Percentiles rank a stretch among this genome's conserved stretches.
These are phyloP conservation scores for Novymonas esmeraldas DNA, from an alignment of 208 protist species.

Conservation along the genomic window DNA sequence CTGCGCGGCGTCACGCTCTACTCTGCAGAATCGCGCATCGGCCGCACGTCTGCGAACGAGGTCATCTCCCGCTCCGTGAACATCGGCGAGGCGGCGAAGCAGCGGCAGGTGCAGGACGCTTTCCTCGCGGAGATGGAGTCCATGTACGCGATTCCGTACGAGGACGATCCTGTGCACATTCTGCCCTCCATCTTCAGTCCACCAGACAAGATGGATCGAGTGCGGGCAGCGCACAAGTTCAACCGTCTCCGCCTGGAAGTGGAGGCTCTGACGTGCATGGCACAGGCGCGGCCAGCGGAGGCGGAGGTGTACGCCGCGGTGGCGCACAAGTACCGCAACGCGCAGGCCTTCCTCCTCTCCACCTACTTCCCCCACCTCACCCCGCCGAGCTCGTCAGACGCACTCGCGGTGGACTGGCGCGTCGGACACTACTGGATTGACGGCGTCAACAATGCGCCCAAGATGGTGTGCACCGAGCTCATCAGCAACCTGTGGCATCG, in stretches of 20 bases:
- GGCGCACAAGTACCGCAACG: conserved; percentile 39
- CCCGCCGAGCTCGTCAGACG: neutral
- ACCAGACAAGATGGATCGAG: conserved; percentile 89
- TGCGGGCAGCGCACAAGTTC: conserved; percentile 74
- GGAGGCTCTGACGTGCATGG: conserved; percentile 34
- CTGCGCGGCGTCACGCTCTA: conserved; percentile 74
- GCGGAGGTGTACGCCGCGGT: conserved; percentile 20
- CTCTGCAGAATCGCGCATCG: conserved; percentile 63
- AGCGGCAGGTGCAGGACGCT: conserved; percentile 15
- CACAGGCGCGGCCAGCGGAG: conserved; percentile 4
- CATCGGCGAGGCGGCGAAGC: conserved; percentile 12
- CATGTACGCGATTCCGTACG: conserved; percentile 59
- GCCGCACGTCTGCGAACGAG: conserved; percentile 58
- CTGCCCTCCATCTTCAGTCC: conserved; percentile 61
- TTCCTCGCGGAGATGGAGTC: conserved; percentile 43
- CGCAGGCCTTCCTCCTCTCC: conserved; percentile 41
- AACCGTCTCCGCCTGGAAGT: conserved; percentile 55
- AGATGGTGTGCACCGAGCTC: conserved; percentile 82
- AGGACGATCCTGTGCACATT: conserved; percentile 41
- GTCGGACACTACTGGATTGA: conserved; percentile 60
- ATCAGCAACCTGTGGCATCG: conserved; percentile 77
- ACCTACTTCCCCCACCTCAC: conserved; percentile 74
- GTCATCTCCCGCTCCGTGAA: conserved; percentile 50
- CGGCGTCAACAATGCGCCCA: conserved; percentile 51
- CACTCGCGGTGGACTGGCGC: conserved; percentile 33